Base-by-base conservation (phyloP, 768 basidiomycete species). In the Cyclocybe aegerita region DNA sequence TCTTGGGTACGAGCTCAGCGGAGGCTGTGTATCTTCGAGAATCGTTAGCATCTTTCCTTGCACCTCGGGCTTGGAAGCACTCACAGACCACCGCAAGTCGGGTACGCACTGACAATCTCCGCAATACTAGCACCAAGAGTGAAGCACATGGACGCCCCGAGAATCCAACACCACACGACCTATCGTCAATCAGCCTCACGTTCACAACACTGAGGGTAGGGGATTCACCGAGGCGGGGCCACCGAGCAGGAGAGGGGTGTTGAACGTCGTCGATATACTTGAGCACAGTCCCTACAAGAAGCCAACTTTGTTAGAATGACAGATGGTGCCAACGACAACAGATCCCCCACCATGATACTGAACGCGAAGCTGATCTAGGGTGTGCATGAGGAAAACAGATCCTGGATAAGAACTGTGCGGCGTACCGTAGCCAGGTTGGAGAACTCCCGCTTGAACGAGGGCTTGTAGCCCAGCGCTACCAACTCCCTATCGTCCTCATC, bases 371-470 rank as follows among this genome's bases (percentile, higher is more conserved):
- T 82, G 46, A 86, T 86, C 83, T 85, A 52, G 30, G 42, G 34
- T 12, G 39, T 41, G 32, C 31, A 46, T 55, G n/a, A 46, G 16
- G 16, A 15, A 33, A 14, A 12, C 12, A 36, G 32, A 38, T 16
- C 7, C 31, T 16, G 7, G 14, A n/a, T 39, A 50, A 23, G 39
- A 37, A 23, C 10, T 15, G 15, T 8, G 40, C 35, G 9, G 60
- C 81, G 52, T 55, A 86, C 86, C 53, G 87, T 89, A n/a, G 86
- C 86, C 31, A 91, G 66, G 60, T 89, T 90, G 6, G 86, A 82
- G 59, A 93, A 93, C 73, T 93, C 91, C 50, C 91, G 78, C 65
- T 82, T 84, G 75, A 93, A 93, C 11, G 86, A 88, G 37, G 86
- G 86, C 60, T 84, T 81, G 60, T 88, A 88, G 14, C 86, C 86